These are phyloP conservation scores for Mikania micrantha DNA, from an alignment of 129 eudicot species.

Conservation along the genomic window DNA sequence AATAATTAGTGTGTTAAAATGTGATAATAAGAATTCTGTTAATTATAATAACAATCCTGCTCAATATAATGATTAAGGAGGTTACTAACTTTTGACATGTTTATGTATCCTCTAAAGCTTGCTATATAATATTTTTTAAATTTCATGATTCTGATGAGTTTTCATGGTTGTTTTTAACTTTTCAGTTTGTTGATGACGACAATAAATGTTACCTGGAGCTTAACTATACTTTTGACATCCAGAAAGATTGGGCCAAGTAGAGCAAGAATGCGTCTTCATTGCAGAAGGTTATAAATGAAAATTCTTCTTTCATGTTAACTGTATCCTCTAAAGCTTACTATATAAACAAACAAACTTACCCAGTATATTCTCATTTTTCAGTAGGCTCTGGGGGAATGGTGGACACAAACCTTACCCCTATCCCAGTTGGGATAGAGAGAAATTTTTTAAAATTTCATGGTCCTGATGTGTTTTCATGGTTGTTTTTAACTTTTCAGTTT, in stretches of 20 bases:
- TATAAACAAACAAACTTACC: too few species aligned
- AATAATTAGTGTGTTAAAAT: background rate
- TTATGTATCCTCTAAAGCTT: background rate
- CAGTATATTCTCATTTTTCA: too few species aligned
- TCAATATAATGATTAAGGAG: background rate
- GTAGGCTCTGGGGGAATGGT: too few species aligned
- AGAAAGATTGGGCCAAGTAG: conserved; percentile 49
- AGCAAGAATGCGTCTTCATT: background rate
- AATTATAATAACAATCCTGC: background rate
- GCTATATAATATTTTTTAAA: background rate
- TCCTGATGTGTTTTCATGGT: background rate
- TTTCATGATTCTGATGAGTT: background rate
- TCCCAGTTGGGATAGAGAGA: too few species aligned
- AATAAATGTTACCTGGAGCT: conserved; percentile 43
- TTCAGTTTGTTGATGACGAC: conserved; percentile 56
- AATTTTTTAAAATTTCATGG: background rate
- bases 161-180: background rate
- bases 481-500: conserved; percentile 30
- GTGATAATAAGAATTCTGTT: background rate
- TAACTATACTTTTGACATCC: conserved; percentile 65
- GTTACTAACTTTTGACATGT: background rate
- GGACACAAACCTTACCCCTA: too few species aligned
- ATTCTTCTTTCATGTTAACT: background rate
- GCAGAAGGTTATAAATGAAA: background rate
- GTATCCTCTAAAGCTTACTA: too few species aligned